A percentile compares a stretch with the other conserved stretches of the same genome.
Conservation (phyloP, 768 basidiomycete species). For the Hericium erinaceus region DNA sequence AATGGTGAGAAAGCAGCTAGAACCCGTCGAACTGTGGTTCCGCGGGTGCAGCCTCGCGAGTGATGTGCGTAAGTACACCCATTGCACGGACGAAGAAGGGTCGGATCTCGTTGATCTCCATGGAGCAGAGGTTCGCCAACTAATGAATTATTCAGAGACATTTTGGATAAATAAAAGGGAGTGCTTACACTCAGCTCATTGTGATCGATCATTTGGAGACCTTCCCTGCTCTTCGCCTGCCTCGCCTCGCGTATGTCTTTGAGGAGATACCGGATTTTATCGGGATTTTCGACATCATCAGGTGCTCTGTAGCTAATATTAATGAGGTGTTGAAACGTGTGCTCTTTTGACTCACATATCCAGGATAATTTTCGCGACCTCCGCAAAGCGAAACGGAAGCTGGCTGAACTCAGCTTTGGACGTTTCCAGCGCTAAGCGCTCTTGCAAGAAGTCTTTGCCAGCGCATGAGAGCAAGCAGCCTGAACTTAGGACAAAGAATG, state of each 20-base stretch:
- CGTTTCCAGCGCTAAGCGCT: constrained; percentile 66
- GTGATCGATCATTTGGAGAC: constrained; percentile 71
- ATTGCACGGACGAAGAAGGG: constrained; percentile 83
- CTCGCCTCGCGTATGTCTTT: constrained; percentile 95
- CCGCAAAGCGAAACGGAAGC: constrained; percentile 82
- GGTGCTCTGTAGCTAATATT: constrained; percentile 51
- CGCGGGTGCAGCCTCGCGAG: constrained; percentile 14
- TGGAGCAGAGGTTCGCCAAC: constrained; percentile 78
- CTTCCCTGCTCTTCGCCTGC: constrained; percentile 87
- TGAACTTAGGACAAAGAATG: not conserved
- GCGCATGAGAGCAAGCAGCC: not conserved
- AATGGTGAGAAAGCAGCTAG: no score
- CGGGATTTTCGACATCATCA: constrained; percentile 81
- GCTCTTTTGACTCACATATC: constrained; percentile 59
- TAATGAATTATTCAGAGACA: constrained; percentile 19
- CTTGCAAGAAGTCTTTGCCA: constrained; percentile 70
- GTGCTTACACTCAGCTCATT: constrained; percentile 66
- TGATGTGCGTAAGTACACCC: constrained; percentile 57
- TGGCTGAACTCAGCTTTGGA: constrained; percentile 63
- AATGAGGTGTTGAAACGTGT: not conserved
- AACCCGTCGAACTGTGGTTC: no score
- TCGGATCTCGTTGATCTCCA: constrained; percentile 93
- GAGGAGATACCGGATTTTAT: constrained; percentile 74
- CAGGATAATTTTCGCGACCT: constrained; percentile 86
- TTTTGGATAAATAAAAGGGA: constrained; percentile 1